Conservation (phyloP, 768 basidiomycete species). For the Leccinum obscurum region DNA sequence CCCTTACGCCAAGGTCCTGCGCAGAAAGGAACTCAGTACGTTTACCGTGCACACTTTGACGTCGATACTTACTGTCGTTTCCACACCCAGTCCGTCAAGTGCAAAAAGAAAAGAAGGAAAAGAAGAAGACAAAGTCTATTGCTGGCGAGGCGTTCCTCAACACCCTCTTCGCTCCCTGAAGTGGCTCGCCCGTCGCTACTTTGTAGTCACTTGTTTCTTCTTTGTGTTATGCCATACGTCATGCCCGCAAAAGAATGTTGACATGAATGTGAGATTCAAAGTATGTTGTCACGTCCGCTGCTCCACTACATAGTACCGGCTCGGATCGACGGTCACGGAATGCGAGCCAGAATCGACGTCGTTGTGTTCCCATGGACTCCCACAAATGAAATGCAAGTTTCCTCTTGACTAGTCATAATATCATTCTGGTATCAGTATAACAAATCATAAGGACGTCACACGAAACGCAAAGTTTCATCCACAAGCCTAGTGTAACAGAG, state of each 20-base stretch:
- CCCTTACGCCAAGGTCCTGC: constrained; percentile 95
- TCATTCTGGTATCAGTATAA: not conserved
- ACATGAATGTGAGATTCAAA: not conserved
- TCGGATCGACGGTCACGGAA: too few species aligned
- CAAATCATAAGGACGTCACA: not conserved
- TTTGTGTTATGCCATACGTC: constrained; percentile 13
- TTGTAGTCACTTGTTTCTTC: constrained; percentile 7
- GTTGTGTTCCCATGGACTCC: too few species aligned
- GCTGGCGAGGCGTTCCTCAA: constrained; percentile 84
- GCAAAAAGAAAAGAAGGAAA: constrained; percentile 53
- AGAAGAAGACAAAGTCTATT: constrained; percentile 60
- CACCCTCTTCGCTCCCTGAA: constrained; percentile 83
- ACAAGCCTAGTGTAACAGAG: not conserved
- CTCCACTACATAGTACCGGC: too few species aligned
- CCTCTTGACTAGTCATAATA: not conserved
- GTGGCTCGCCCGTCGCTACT: not conserved
- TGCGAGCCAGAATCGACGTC: not conserved
- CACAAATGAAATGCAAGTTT: not conserved
- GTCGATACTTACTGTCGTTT: constrained; percentile 6
- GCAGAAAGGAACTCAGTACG: constrained; percentile 85
- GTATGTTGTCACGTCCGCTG: not conserved
- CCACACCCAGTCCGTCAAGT: constrained; percentile 63
- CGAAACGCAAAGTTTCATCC: not conserved
- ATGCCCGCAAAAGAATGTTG: constrained; percentile 15
- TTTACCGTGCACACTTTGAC: constrained; percentile 25